A percentile compares a stretch with the other conserved stretches of the same genome.
Evolutionary conservation across 164 flowering plant species (phyloP).

Genomic region (Liriodendron chinense): DNA sequence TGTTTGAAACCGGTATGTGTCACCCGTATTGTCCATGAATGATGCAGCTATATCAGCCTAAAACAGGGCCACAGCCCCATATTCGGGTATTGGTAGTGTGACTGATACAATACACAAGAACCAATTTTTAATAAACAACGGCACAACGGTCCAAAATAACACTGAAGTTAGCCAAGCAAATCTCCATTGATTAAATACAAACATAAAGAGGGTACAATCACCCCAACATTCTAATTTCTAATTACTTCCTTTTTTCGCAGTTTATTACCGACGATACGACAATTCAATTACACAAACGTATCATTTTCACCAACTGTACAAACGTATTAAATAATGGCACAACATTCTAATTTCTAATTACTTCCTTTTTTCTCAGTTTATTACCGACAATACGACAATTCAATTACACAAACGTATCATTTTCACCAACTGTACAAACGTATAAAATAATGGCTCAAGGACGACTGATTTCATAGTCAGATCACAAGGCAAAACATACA

Average conservation of each 20-base stretch:
- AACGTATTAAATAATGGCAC: not conserved
- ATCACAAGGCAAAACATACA: not conserved
- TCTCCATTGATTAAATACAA: not conserved
- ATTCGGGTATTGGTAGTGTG: too few relatives aligned
- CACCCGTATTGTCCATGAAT: too few relatives aligned
- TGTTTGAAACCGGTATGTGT: too few relatives aligned
- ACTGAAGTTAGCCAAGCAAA: not conserved
- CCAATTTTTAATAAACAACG: too few relatives aligned
- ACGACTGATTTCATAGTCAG: not conserved
- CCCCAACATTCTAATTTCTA: not conserved
- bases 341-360: too few relatives aligned
- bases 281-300: not conserved
- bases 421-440: not conserved
- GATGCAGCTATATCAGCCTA: too few relatives aligned
- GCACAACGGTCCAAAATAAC: not conserved
- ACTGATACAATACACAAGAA: too few relatives aligned
- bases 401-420: not conserved
- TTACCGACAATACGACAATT: not conserved
- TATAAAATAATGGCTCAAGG: not conserved
- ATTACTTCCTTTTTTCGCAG: not conserved
- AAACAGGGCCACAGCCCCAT: too few relatives aligned
- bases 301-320: conserved; percentile 1
- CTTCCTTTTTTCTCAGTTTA: not conserved
- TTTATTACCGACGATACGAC: not conserved
- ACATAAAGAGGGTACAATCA: not conserved